Evolutionary conservation across 75 land plant genomes (phyloP), one percentile per base, ranked within the genome.

Genomic region (Ceratopteris richardii): DNA sequence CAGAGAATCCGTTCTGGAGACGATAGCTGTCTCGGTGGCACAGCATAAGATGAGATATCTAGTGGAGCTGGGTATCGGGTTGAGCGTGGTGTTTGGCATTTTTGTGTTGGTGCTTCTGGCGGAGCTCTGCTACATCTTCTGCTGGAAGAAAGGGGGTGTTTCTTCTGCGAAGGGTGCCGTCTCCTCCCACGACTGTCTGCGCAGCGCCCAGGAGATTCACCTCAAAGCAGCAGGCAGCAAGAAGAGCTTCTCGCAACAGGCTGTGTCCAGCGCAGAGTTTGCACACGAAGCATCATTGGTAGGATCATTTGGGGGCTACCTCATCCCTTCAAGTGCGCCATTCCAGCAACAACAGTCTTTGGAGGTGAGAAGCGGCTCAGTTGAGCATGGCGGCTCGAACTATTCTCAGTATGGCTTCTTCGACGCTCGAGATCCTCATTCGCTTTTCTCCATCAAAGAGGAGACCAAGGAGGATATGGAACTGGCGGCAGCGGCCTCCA

Each of bases 391-490:
- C n/a, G n/a, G n/a, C n/a, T n/a, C n/a, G n/a, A n/a, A n/a, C n/a
- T n/a, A n/a, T n/a, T n/a, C n/a, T n/a, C n/a, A n/a, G n/a, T n/a
- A n/a, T n/a, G 21, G 17, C 4, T 20, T 2, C 4, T 5, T 17
- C 14, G 21, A 46, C 21, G 14, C 5, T 2, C 2, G 12, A 2
- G 12, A 2, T 17, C 48, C 48, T 2, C 48, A 46, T 17, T 20
- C 17, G 48, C 48, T 46, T 5, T 46, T 46, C 48, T 17, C 48
- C 2, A 46, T 46, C 14, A 14, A 46, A 17, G 48, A 46, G 14
- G 48, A 46, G 14, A 46, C 48, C 4, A 46, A 20, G 48, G 48
- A 46, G 48, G 48, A 46, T 20, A 46, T 46, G 48, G 48, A 46
- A 17, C 48, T 46, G 14, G 48, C 48, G 48, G 48, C 48, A 46